A percentile compares a stretch with the other conserved stretches of the same genome.
Conservation (phyloP, 768 basidiomycete species). For the Phlegmacium glaucopus region DNA sequence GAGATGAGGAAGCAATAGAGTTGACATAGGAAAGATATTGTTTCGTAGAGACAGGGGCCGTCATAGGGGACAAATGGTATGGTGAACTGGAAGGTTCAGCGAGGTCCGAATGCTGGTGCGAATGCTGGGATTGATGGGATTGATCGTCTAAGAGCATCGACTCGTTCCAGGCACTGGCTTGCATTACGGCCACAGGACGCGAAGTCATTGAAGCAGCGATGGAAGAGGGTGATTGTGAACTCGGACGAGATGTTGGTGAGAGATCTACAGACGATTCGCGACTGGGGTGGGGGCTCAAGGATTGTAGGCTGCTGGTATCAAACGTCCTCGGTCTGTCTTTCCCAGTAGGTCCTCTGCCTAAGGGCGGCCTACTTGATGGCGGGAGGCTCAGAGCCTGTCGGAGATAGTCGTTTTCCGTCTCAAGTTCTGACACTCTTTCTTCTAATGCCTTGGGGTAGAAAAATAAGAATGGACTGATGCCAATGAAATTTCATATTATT, state of each 20-base stretch:
- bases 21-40: conserved; percentile 42
- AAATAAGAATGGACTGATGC: conserved; percentile 23
- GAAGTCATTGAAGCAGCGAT: conserved; percentile 44
- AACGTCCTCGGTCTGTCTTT: conserved; percentile 71
- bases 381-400: conserved; percentile 71
- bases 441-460: conserved; percentile 65
- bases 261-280: conserved; percentile 42
- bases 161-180: conserved; percentile 53
- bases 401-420: conserved; percentile 77
- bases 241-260: conserved; percentile 50
- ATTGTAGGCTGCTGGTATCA: conserved; percentile 27
- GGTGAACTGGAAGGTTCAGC: conserved; percentile 37
- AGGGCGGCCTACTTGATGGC: conserved; percentile 63
- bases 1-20: conserved; percentile 39
- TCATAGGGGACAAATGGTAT: conserved; percentile 44
- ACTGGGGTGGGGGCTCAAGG: conserved; percentile 32
- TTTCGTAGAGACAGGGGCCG: conserved; percentile 46
- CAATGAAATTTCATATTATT: conserved; percentile 40
- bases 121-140: conserved; percentile 12
- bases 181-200: conserved; percentile 44
- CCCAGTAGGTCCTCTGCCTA: conserved; percentile 85
- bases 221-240: conserved; percentile 62
- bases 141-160: conserved; percentile 45
- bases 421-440: conserved; percentile 74
- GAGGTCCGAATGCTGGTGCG: conserved; percentile 35